Evolutionary conservation across 1,284 basidiomycete species (phyloP), one percentile per base, ranked within the genome.

Genomic region (Neonothopanus nambi): DNA sequence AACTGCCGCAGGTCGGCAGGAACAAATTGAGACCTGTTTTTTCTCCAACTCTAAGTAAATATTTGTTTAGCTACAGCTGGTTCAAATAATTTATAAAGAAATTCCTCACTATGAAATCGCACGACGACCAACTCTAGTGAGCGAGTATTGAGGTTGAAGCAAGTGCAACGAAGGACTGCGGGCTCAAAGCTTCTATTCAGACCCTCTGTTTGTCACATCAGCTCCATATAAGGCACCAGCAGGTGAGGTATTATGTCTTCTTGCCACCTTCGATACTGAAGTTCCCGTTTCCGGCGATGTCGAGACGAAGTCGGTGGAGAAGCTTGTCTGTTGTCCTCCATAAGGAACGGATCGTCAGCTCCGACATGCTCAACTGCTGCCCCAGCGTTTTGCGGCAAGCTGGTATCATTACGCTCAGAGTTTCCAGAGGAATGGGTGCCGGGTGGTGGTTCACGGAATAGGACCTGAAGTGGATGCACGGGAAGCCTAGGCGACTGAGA

Each of bases 21-120:
- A n/a, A 28, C 56, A 57, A 8, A 28, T 13, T 30, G 15, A 1
- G 5, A 45, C n/a, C n/a, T n/a, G n/a, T n/a, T n/a, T n/a, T n/a
- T n/a, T n/a, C n/a, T n/a, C n/a, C n/a, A n/a, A n/a, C n/a, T 36
- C 15, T 20, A 48, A 20, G 3, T 11, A 6, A 20, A 48, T 15
- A 17, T 36, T 48, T 37, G n/a, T n/a, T n/a, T n/a, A n/a, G n/a
- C n/a, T 48, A 17, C 13, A 46, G 44, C 33, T 30, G 20, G 18
- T 12, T 37, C 26, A 9, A 20, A 12, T 20, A 6, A 48, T 5
- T 12, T 20, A 20, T 5, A 36, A 35, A 9, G n/a, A 46, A 15
- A n/a, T 21, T n/a, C 35, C 46, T 35, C 35, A 48, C 46, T 48
- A 36, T 37, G 5, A 15, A 48, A 48, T 15, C 46, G 46, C 4